Evolutionary conservation across 2,329 filamentous ascomycete species (phyloP).

Genomic region (Capronia americana): DNA sequence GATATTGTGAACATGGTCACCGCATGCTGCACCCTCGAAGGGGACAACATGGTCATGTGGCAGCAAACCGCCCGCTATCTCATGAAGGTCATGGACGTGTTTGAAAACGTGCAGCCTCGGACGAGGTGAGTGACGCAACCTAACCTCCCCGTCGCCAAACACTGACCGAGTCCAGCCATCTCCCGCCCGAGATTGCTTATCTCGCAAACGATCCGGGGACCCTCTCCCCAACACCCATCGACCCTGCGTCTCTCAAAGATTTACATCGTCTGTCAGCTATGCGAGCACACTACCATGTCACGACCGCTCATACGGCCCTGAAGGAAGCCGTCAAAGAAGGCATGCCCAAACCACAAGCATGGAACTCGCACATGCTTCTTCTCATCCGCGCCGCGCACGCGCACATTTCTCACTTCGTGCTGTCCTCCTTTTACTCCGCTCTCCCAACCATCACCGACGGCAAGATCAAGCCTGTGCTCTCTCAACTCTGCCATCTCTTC

Average conservation of each 20-base stretch:
- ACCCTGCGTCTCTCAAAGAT: conserved; percentile 2
- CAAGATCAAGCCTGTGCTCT: background rate
- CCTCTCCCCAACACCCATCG: background rate
- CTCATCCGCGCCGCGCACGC: conserved; percentile 5
- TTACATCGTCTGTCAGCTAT: conserved; percentile 5
- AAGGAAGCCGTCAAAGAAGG: background rate
- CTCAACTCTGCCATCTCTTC: conserved; percentile 6
- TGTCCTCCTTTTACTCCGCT: background rate
- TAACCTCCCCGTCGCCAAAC: background rate
- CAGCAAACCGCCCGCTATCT: conserved; percentile 3
- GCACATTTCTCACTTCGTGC: conserved; percentile 4
- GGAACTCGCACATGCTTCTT: conserved; percentile 2
- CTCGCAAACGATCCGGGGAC: background rate
- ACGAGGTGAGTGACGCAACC: background rate
- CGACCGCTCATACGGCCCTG: background rate
- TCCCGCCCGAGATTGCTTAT: conserved; percentile 2
- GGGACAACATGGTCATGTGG: conserved; percentile 10
- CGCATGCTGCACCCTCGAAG: conserved; percentile 5
- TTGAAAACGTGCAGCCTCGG: conserved; percentile 5
- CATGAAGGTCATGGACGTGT: conserved; percentile 8
- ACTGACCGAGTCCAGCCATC: background rate
- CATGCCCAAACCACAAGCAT: conserved; percentile 3
- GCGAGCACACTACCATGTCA: background rate
- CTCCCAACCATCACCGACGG: background rate
- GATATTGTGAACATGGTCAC: conserved; percentile 1